A percentile compares a stretch with the other conserved stretches of the same genome.
Conservation (phyloP, 2,329 filamentous ascomycete genomes). For the Fusarium robinianum region DNA sequence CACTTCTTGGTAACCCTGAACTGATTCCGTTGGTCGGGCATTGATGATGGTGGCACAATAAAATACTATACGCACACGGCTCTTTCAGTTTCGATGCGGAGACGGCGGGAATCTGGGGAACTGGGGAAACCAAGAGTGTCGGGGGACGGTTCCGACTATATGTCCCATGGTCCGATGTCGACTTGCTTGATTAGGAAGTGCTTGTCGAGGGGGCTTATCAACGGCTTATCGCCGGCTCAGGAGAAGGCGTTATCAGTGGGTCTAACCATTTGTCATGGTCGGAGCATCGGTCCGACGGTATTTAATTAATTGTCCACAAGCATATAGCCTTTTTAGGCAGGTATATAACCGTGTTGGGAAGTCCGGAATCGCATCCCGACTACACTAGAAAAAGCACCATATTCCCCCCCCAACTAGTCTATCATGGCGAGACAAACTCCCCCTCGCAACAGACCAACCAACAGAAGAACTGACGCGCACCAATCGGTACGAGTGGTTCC, state of each 20-base stretch:
- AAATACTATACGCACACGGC: no score
- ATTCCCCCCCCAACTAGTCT: no score
- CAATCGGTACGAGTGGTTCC: no score
- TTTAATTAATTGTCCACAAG: no score
- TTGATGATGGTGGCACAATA: no score
- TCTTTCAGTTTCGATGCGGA: no score
- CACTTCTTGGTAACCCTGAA: conserved; percentile 32
- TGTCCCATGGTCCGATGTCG: conserved; percentile 12
- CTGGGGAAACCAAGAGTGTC: conserved; percentile 13
- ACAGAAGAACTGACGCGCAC: not conserved
- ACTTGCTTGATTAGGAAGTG: conserved; percentile 18
- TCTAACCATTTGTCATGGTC: conserved; percentile 2
- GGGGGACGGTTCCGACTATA: conserved; percentile 33
- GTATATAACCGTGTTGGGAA: not conserved
- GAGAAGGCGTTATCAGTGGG: conserved; percentile 21
- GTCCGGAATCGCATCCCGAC: conserved; percentile 20
- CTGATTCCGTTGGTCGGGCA: conserved; percentile 21
- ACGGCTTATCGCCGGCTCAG: conserved; percentile 16
- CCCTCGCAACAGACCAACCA: not conserved
- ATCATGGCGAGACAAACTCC: no score
- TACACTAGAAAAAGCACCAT: no score
- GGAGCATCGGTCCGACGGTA: conserved; percentile 14
- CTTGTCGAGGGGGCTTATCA: conserved; percentile 2
- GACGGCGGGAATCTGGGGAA: not conserved
- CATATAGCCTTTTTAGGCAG: conserved; percentile 5